These are phyloP conservation scores for Crithidia expoeki DNA, from an alignment of 208 protist species.

Conservation along the genomic window DNA sequence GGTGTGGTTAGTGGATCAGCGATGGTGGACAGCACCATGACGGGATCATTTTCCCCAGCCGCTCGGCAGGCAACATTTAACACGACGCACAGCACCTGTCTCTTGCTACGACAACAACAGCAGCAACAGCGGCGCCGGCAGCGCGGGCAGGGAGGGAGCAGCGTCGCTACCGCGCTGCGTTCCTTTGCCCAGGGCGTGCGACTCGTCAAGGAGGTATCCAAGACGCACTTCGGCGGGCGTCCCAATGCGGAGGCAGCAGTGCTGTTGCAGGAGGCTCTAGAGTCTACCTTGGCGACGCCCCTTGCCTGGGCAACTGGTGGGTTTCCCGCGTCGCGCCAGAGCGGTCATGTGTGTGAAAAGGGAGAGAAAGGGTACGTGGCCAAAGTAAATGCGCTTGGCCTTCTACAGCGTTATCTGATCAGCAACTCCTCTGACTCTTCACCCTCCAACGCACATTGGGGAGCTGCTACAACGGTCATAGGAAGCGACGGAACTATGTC, in stretches of 20 bases:
- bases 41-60: constrained; percentile 11
- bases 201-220: constrained; percentile 27
- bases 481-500: neutral
- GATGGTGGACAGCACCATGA: constrained; percentile 25
- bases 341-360: neutral
- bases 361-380: constrained; percentile 1
- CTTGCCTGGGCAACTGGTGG: neutral
- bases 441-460: neutral
- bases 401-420: constrained; percentile 33
- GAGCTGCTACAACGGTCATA: neutral
- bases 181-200: constrained; percentile 29
- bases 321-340: neutral
- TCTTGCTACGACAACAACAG: constrained; percentile 32
- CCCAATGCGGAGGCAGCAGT: constrained; percentile 23
- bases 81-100: constrained; percentile 29
- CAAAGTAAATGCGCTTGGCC: constrained; percentile 25
- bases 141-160: constrained; percentile 12
- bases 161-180: constrained; percentile 10
- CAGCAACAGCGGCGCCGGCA: constrained; percentile 32
- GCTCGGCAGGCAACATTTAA: constrained; percentile 21
- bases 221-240: constrained; percentile 16
- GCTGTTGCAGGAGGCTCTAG: constrained; percentile 28
- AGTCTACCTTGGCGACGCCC: constrained; percentile 26
- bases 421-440: neutral
- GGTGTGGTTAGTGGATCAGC: neutral